Percentiles rank a stretch among this genome's conserved stretches.
phyloP scores from a whole-genome alignment of 352 stramenopile genomes.

The Phytopythium litorale region DNA sequence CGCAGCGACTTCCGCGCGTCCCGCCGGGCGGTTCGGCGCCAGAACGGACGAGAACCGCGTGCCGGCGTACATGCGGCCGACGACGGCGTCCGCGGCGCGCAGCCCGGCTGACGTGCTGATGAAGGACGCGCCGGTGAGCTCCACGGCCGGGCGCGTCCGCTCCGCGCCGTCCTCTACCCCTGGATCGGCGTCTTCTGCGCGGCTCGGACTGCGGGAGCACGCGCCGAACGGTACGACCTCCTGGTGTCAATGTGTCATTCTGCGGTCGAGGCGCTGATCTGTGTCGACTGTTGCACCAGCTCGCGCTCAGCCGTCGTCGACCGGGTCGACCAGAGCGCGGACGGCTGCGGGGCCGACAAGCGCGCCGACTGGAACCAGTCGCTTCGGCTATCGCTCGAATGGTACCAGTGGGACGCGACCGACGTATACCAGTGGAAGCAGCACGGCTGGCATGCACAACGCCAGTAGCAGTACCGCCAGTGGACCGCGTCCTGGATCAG shows the following conservation, averaged over 20 bases:
- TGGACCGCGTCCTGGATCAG: slow-evolving; percentile 8
- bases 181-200: slow-evolving; percentile 3
- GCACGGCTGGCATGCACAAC: slow-evolving; percentile 9
- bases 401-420: slow-evolving; percentile 13
- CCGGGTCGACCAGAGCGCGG: slow-evolving; percentile 13
- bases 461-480: slow-evolving; percentile 4
- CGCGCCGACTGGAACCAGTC: neutral
- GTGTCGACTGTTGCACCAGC: neutral
- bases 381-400: slow-evolving; percentile 10
- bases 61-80: slow-evolving; percentile 20
- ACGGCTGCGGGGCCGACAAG: neutral
- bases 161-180: slow-evolving; percentile 5
- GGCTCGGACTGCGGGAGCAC: slow-evolving; percentile 7
- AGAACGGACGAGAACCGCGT: slow-evolving; percentile 29
- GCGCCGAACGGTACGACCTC: slow-evolving; percentile 9
- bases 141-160: slow-evolving; percentile 3
- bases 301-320: slow-evolving; percentile 25
- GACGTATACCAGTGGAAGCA: neutral
- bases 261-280: neutral
- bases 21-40: neutral
- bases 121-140: slow-evolving; percentile 5
- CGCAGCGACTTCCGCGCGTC: neutral
- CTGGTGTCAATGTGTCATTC: neutral
- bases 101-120: slow-evolving; percentile 2
- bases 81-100: slow-evolving; percentile 5